These are phyloP conservation scores for Chloranthus sessilifolius DNA, from an alignment of 164 flowering plant genomes.

Conservation along the genomic window DNA sequence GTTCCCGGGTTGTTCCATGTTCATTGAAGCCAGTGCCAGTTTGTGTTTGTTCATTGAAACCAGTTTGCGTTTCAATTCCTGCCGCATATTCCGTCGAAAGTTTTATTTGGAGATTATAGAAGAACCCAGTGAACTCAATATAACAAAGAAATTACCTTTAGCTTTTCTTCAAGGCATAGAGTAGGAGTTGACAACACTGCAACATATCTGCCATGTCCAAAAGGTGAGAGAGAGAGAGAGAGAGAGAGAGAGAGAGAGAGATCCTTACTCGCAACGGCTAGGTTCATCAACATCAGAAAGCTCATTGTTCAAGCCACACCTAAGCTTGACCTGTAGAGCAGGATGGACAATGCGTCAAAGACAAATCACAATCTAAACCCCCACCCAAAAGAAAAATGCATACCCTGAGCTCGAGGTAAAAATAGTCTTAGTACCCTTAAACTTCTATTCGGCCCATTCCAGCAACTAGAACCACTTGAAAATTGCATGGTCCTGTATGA, in stretches of 20 bases:
- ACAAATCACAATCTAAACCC: background rate
- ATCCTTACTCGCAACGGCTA: slow-evolving; percentile 96
- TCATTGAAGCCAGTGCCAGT: slow-evolving; percentile 60
- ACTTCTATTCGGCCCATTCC: slow-evolving; percentile 99
- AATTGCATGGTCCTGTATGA: slow-evolving; percentile 65
- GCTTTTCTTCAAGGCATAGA: slow-evolving; percentile 69
- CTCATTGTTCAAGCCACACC: slow-evolving; percentile 91
- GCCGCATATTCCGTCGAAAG: slow-evolving; percentile 13
- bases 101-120: background rate
- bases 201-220: slow-evolving; percentile 51
- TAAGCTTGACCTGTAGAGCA: slow-evolving; percentile 65
- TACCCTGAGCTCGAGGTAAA: background rate
- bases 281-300: slow-evolving; percentile 90
- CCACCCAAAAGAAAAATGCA: too few relatives aligned
- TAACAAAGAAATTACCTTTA: slow-evolving; percentile 44
- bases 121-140: background rate
- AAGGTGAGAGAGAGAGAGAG: background rate
- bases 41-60: slow-evolving; percentile 59
- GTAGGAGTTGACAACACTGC: slow-evolving; percentile 82
- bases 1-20: slow-evolving; percentile 47
- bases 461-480: slow-evolving; percentile 82
- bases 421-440: slow-evolving; percentile 54
- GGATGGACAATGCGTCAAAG: background rate
- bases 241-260: slow-evolving; percentile 8
- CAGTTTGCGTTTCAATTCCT: slow-evolving; percentile 78